Base-by-base conservation (phyloP, 495 filamentous ascomycete species). In the Penicillium odoratum region DNA sequence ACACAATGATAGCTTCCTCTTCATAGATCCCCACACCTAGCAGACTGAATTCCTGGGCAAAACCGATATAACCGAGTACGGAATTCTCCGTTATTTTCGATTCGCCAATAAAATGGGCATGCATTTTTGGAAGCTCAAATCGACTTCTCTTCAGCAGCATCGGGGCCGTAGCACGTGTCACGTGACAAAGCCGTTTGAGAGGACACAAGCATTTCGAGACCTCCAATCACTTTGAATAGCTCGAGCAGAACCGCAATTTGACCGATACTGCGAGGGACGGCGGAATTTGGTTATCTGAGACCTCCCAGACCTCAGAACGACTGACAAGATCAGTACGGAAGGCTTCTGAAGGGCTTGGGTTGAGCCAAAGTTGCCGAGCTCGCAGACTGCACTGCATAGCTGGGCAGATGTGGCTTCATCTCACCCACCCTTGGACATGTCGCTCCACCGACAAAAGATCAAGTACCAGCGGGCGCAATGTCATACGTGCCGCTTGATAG, bases 81-180 rank as follows among this genome's bases (percentile, higher is more conserved):
- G 7, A 48, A 48, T 31, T 48, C 25, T 48, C 45, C 30, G 45
- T 0, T 31, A 31, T 48, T 48, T 48, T 48, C 45, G 26, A 30
- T 48, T 30, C 45, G 26, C 26, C 25, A 48, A 48, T 48, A 48
- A 48, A 48, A 48, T 48, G 45, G 45, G 26, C 26, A 30, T 48
- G 7, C 8, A 30, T 48, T 48, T 48, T 48, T 48, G 26, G 45
- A 48, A 48, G 45, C 45, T 48, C 26, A 48, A 30, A 48, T 48
- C 26, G 45, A 48, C 45, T 48, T 48, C 3, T 48, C 26, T 29
- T 48, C 3, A 48, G 45, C 45, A 30, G 26, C 1, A 48, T 28
- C 36, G 10, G 2, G 30, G 26, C 9, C 45, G 7, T 4, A n/a
- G 45, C 21, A 30, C 4, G 30, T 29, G 25, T 48, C 45, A 48